Percentiles rank a stretch among this genome's conserved stretches.
Conservation (phyloP, 176 grass and related monocot genomes). For the Lolium perenne region DNA sequence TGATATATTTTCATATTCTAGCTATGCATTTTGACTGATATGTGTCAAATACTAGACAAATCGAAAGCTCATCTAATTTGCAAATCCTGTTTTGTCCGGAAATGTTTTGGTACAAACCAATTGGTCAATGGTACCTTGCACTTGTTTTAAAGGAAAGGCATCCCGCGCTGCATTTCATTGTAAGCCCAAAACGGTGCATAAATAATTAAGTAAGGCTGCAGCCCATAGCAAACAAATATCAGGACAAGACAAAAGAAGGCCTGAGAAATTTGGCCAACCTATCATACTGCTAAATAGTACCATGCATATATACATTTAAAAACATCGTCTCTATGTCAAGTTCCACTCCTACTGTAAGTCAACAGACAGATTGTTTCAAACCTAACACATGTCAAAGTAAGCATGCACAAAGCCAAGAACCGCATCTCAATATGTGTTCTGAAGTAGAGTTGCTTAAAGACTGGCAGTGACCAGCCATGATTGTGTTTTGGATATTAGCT, state of each 20-base stretch:
- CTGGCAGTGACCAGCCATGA: not conserved
- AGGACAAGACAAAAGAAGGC: not conserved
- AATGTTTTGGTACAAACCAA: not conserved
- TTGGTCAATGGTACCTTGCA: not conserved
- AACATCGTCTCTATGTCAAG: not conserved
- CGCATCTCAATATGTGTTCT: not conserved
- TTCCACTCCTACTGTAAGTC: not conserved
- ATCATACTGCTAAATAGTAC: not conserved
- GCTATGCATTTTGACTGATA: conserved; percentile 6
- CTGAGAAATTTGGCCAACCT: not conserved
- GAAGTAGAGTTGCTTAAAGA: not conserved
- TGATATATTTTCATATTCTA: not conserved
- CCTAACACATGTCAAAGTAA: not conserved
- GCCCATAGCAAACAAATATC: not conserved
- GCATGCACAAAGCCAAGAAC: not conserved
- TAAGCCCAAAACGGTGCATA: not conserved
- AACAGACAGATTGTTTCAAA: not conserved
- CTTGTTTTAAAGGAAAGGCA: not conserved
- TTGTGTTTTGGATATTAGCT: conserved; percentile 6
- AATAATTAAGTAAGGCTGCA: not conserved
- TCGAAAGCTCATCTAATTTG: not conserved
- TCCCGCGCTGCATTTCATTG: not conserved
- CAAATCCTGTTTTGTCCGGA: conserved; percentile 6
- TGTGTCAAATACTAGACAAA: not conserved
- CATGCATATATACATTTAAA: not conserved